These are phyloP conservation scores for Pseudonitzschia delicatissima DNA, from an alignment of 108 stramenopile genomes.

Conservation along the genomic window DNA sequence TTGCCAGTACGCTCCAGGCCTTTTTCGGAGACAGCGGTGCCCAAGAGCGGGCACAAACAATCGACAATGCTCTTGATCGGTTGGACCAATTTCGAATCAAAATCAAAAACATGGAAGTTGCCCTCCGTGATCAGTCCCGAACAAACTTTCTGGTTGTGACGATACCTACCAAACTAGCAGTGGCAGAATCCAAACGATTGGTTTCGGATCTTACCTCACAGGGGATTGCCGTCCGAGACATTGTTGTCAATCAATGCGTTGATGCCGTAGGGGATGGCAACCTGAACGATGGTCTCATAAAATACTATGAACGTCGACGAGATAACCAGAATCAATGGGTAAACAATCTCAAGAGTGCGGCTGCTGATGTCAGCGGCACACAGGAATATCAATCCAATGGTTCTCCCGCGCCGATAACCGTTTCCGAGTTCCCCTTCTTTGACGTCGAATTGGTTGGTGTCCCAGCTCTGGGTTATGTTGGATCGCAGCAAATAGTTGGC, in stretches of 20 bases:
- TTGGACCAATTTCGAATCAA: constrained; percentile 72
- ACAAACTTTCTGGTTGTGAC: constrained; percentile 90
- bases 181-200: constrained; percentile 76
- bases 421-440: constrained; percentile 77
- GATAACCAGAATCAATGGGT: constrained; percentile 78
- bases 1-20: constrained; percentile 66
- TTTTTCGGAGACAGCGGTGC: constrained; percentile 63
- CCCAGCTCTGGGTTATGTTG: constrained; percentile 76
- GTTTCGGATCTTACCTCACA: constrained; percentile 61
- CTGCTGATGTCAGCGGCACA: constrained; percentile 60
- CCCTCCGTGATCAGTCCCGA: constrained; percentile 41
- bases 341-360: constrained; percentile 53
- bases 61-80: constrained; percentile 67
- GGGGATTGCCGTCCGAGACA: constrained; percentile 66
- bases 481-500: constrained; percentile 45
- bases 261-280: not conserved
- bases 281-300: constrained; percentile 35
- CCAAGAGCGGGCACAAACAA: constrained; percentile 46
- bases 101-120: constrained; percentile 42
- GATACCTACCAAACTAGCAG: constrained; percentile 86
- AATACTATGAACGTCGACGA: constrained; percentile 70
- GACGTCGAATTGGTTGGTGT: constrained; percentile 84
- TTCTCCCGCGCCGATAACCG: constrained; percentile 39
- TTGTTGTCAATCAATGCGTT: constrained; percentile 86
- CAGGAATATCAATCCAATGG: constrained; percentile 60